phyloP scores from a whole-genome alignment of 2,329 filamentous ascomycete species.

The Colletotrichum liaoningense region DNA sequence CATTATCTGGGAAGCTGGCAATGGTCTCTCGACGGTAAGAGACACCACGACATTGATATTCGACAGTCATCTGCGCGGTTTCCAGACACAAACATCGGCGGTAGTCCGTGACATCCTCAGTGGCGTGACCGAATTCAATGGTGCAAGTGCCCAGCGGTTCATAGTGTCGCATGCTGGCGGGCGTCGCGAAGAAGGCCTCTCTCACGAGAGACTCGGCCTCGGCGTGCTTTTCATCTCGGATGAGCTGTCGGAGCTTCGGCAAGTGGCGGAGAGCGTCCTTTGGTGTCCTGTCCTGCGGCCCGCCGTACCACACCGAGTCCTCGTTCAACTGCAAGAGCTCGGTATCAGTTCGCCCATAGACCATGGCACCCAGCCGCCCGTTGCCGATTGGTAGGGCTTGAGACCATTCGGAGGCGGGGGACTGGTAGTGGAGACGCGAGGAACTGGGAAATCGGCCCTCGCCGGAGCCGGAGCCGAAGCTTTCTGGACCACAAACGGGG shows the following conservation, averaged over 20 bases:
- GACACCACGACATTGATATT: constrained; percentile 32
- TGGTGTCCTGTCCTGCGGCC: constrained; percentile 51
- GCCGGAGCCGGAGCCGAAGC: constrained; percentile 10
- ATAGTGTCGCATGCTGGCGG: constrained; percentile 58
- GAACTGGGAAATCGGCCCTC: neutral
- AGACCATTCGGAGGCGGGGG: constrained; percentile 46
- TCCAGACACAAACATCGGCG: constrained; percentile 35
- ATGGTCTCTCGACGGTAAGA: constrained; percentile 40
- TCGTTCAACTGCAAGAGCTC: constrained; percentile 59
- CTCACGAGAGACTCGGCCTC: constrained; percentile 37
- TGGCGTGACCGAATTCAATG: constrained; percentile 52
- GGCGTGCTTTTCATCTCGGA: constrained; percentile 45
- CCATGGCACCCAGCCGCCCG: constrained; percentile 51
- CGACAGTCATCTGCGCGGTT: constrained; percentile 22
- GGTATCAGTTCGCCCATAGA: constrained; percentile 47
- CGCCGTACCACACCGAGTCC: constrained; percentile 58
- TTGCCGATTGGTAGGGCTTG: constrained; percentile 55
- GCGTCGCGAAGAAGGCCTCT: constrained; percentile 56
- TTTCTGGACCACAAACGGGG: neutral
- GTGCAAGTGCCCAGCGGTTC: constrained; percentile 52
- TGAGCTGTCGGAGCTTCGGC: constrained; percentile 47
- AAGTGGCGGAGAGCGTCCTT: constrained; percentile 47
- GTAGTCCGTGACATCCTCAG: constrained; percentile 32
- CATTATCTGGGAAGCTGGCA: constrained; percentile 40
- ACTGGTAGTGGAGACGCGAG: constrained; percentile 42